Percentiles rank a stretch among this genome's conserved stretches.
Evolutionary conservation across 148 eudicot species (phyloP).

Genomic region (Silene latifolia): DNA sequence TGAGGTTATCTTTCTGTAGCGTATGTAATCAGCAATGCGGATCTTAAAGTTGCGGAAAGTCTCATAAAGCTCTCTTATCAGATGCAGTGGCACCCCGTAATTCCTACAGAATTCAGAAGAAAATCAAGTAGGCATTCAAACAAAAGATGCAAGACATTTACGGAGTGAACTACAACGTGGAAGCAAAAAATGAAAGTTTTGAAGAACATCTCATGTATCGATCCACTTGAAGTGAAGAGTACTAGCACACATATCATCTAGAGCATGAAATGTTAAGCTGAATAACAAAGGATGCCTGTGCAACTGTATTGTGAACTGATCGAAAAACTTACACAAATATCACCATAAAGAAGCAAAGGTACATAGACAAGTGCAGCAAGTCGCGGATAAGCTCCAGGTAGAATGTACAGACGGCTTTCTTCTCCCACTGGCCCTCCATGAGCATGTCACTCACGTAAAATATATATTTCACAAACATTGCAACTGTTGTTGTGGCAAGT

Average conservation of each 20-base stretch:
- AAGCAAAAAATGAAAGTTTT: not conserved
- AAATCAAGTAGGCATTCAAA: slow-evolving; percentile 20
- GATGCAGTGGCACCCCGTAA: slow-evolving; percentile 94
- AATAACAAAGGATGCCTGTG: not conserved
- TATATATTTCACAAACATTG: slow-evolving; percentile 78
- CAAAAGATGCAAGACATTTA: not conserved
- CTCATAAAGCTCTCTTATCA: slow-evolving; percentile 97
- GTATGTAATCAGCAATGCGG: slow-evolving; percentile 94
- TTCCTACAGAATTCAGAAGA: slow-evolving; percentile 41
- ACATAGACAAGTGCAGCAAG: slow-evolving; percentile 92
- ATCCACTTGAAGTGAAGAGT: not conserved
- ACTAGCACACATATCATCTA: not conserved
- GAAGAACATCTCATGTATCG: not conserved
- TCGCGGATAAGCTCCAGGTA: slow-evolving; percentile 94
- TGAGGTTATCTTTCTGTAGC: slow-evolving; percentile 94
- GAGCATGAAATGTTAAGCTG: not conserved
- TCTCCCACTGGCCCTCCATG: slow-evolving; percentile 99
- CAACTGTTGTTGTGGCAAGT: slow-evolving; percentile 86
- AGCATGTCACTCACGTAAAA: slow-evolving; percentile 92
- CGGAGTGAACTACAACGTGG: not conserved
- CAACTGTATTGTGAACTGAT: slow-evolving; percentile 5
- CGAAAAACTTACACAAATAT: slow-evolving; percentile 78
- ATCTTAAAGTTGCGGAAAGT: slow-evolving; percentile 94
- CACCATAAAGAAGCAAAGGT: slow-evolving; percentile 92
- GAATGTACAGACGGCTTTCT: slow-evolving; percentile 89